Conservation (phyloP, 2,329 filamentous ascomycete species). For the Thelonectria blattea region DNA sequence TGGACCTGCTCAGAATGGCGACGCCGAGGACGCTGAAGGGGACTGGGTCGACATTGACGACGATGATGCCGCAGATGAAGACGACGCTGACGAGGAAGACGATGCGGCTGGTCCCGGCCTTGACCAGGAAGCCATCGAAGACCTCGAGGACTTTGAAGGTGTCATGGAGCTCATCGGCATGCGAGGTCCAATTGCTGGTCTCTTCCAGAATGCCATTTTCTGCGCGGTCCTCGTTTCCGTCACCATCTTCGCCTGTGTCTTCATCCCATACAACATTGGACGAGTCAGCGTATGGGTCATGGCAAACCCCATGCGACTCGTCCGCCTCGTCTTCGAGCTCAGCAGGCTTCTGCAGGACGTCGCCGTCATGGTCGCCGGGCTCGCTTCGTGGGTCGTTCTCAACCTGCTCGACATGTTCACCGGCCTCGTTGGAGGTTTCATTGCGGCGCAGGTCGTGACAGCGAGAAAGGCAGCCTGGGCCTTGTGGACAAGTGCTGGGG, state of each 20-base stretch:
- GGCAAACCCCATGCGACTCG: constrained; percentile 78
- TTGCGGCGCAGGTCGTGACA: constrained; percentile 39
- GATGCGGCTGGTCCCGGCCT: constrained; percentile 70
- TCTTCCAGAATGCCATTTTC: constrained; percentile 95
- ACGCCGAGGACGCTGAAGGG: constrained; percentile 55
- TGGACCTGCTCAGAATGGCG: constrained; percentile 47
- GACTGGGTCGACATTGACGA: constrained; percentile 49
- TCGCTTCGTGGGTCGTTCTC: constrained; percentile 52
- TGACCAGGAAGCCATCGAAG: constrained; percentile 77
- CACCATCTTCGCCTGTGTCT: constrained; percentile 84
- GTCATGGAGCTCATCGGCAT: constrained; percentile 96
- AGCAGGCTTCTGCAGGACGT: constrained; percentile 84
- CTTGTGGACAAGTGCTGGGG: constrained; percentile 50
- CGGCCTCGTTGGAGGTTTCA: constrained; percentile 41
- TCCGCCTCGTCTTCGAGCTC: constrained; percentile 73
- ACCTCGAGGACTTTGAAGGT: constrained; percentile 93
- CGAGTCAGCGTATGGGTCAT: constrained; percentile 81
- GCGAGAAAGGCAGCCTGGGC: constrained; percentile 50
- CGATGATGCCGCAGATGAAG: constrained; percentile 29
- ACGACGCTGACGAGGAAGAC: constrained; percentile 51
- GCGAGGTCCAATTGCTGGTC: constrained; percentile 86
- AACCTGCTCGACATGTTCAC: constrained; percentile 49
- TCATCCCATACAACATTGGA: constrained; percentile 90
- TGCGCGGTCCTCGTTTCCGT: constrained; percentile 88
- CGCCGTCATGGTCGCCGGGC: constrained; percentile 68